Evolutionary conservation across 106 monocot genomes (phyloP).

Genomic region (Dendrobium nobile): DNA sequence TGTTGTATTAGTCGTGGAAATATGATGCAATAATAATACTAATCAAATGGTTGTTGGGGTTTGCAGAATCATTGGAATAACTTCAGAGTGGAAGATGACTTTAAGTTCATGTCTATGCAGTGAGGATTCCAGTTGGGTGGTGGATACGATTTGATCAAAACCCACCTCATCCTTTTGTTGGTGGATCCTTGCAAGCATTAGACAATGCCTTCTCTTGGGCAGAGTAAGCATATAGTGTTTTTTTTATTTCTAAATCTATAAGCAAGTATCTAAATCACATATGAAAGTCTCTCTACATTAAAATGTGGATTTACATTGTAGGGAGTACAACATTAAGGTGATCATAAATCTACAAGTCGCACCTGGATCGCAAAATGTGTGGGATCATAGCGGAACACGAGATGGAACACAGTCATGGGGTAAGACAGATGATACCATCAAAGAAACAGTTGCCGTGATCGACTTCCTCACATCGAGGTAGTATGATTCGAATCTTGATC

Average conservation of each 20-base stretch:
- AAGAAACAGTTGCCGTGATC: conserved; percentile 47
- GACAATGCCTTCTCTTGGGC: conserved; percentile 12
- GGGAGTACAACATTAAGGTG: conserved; percentile 33
- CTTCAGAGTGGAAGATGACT: conserved; percentile 33
- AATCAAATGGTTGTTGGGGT: not conserved
- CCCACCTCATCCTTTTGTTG: conserved; percentile 10
- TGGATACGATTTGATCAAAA: not conserved
- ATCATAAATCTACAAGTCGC: conserved; percentile 53
- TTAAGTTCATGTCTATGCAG: conserved; percentile 38
- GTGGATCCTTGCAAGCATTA: conserved; percentile 5
- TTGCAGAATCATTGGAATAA: conserved; percentile 8
- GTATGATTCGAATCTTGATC: no score
- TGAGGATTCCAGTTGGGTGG: conserved; percentile 4
- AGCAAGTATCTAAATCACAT: not conserved
- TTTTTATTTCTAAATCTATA: not conserved
- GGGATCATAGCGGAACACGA: conserved; percentile 61
- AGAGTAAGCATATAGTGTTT: not conserved
- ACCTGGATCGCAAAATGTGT: conserved; percentile 38
- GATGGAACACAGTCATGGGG: conserved; percentile 70
- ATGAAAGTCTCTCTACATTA: not conserved
- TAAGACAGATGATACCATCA: conserved; percentile 29
- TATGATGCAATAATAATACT: not conserved
- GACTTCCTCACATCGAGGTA: conserved; percentile 53
- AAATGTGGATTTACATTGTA: not conserved
- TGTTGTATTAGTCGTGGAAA: not conserved